Evolutionary conservation across 2,329 filamentous ascomycete genomes (phyloP).

Genomic region (Fusarium fracticaudum): DNA sequence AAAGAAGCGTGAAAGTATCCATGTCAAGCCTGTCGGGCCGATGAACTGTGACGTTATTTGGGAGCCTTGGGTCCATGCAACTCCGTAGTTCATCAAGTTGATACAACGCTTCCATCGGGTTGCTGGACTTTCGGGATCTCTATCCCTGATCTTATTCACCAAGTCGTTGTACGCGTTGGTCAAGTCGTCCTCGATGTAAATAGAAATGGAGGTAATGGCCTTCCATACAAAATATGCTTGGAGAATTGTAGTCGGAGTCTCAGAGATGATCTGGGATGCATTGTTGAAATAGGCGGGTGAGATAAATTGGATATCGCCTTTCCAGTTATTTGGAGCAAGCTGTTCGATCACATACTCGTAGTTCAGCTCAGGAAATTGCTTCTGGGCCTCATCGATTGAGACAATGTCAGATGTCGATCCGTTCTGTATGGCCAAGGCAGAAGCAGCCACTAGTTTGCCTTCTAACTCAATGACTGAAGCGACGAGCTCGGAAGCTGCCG

Average conservation of each 20-base stretch:
- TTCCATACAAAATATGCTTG: neutral
- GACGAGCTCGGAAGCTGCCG: neutral
- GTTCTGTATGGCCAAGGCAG: neutral
- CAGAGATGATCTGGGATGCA: neutral
- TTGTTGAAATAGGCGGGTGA: neutral
- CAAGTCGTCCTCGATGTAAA: neutral
- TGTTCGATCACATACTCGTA: neutral
- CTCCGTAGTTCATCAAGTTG: neutral
- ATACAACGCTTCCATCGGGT: neutral
- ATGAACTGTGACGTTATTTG: neutral
- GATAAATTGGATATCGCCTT: neutral
- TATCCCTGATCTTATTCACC: neutral
- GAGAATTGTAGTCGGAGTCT: neutral
- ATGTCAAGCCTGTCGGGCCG: slow-evolving; percentile 59
- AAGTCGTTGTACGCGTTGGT: neutral
- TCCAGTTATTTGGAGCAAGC: neutral
- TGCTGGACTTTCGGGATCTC: neutral
- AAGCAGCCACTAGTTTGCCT: neutral
- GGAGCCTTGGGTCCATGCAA: neutral
- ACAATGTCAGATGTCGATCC: rapidly evolving
- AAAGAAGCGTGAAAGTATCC: slow-evolving; percentile 77
- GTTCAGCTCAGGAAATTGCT: neutral
- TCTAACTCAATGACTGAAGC: neutral
- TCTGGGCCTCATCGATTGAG: rapidly evolving
- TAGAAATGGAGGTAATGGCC: neutral